Percentiles rank a stretch among this genome's conserved stretches.
Evolutionary conservation across 2,329 filamentous ascomycete species (phyloP).

Genomic region (Simplicillium aogashimaense): DNA sequence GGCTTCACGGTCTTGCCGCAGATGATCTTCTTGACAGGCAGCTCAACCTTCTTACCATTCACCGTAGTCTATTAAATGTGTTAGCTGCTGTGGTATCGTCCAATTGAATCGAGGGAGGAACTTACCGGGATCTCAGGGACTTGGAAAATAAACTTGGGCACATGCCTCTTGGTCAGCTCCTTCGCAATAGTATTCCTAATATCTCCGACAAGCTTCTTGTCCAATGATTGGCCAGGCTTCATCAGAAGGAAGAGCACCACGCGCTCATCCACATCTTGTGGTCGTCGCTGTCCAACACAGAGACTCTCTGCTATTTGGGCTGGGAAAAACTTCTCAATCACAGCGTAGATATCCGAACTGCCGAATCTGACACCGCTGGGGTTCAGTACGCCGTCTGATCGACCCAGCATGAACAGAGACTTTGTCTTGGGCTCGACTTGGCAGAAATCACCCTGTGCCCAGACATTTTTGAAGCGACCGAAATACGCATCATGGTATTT

Average conservation of each 20-base stretch:
- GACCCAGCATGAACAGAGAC: slow-evolving; percentile 55
- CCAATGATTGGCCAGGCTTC: slow-evolving; percentile 46
- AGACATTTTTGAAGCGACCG: slow-evolving; percentile 54
- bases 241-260: slow-evolving; percentile 48
- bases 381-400: slow-evolving; percentile 72
- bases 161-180: slow-evolving; percentile 62
- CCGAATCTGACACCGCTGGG: slow-evolving; percentile 72
- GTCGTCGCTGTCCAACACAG: slow-evolving; percentile 68
- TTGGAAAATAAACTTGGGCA: slow-evolving; percentile 70
- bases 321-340: slow-evolving; percentile 57
- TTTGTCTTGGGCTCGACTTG: slow-evolving; percentile 58
- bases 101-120: slow-evolving; percentile 9
- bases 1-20: slow-evolving; percentile 65
- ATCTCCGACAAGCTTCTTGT: slow-evolving; percentile 39
- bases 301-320: slow-evolving; percentile 59
- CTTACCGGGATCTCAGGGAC: slow-evolving; percentile 71
- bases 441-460: slow-evolving; percentile 79
- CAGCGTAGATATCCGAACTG: slow-evolving; percentile 68
- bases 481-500: slow-evolving; percentile 55
- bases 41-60: slow-evolving; percentile 76
- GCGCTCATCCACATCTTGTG: slow-evolving; percentile 40
- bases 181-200: slow-evolving; percentile 56
- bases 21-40: slow-evolving; percentile 78
- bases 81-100: background rate
- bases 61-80: slow-evolving; percentile 56